These are phyloP conservation scores for Fragaria ananassa DNA, from an alignment of 306 rosid genomes.

Conservation along the genomic window DNA sequence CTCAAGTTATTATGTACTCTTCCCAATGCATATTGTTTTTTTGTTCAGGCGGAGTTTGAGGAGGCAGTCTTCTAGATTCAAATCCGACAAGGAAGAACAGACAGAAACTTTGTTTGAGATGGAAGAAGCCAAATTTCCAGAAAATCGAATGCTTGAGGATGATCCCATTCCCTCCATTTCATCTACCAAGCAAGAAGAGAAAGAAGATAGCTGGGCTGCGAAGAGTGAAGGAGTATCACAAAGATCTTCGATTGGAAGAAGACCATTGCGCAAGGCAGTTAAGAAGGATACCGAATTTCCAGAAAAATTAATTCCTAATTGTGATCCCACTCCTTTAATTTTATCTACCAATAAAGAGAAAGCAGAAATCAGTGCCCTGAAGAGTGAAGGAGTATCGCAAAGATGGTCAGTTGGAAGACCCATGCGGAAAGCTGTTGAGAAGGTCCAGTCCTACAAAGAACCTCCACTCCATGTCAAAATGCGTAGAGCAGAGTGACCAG, in stretches of 20 bases:
- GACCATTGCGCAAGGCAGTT: conserved; percentile 41
- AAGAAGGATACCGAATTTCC: conserved; percentile 12
- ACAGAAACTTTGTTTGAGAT: conserved; percentile 56
- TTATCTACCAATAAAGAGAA: conserved; percentile 20
- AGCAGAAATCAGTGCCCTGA: conserved; percentile 27
- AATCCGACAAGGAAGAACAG: conserved; percentile 38
- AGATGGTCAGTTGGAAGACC: conserved; percentile 72
- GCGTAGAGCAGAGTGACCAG: conserved; percentile 48
- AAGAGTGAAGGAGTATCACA: conserved; percentile 36
- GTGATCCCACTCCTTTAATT: conserved; percentile 7
- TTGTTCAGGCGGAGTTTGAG: conserved; percentile 49
- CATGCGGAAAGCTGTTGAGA: conserved; percentile 48
- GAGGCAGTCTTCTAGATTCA: conserved; percentile 60
- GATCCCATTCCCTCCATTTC: conserved; percentile 20
- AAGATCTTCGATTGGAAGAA: conserved; percentile 65
- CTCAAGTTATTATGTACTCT: neutral
- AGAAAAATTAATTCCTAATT: neutral
- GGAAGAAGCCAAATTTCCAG: conserved; percentile 44
- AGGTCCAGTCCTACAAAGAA: conserved; percentile 69
- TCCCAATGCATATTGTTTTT: neutral
- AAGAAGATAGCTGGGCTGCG: conserved; percentile 25
- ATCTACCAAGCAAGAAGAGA: conserved; percentile 17
- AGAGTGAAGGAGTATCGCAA: conserved; percentile 31
- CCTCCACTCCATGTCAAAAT: conserved; percentile 49
- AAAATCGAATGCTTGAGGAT: neutral